Conservation (phyloP, 2,329 filamentous ascomycete species). For the Rachicladosporium sp. region DNA sequence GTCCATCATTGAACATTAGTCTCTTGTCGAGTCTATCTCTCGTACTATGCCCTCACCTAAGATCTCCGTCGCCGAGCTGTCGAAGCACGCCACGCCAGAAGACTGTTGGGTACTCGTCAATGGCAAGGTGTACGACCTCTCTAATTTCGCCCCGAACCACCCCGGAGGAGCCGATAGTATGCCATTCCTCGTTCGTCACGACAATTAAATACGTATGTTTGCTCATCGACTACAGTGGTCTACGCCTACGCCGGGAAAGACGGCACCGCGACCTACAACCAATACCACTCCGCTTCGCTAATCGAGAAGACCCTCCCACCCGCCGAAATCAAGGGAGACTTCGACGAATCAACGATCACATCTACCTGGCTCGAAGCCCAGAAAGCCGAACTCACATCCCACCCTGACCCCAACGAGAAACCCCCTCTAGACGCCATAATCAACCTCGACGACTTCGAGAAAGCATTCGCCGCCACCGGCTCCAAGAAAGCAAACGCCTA, state of each 20-base stretch:
- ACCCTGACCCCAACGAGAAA: slow-evolving; percentile 23
- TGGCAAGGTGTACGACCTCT: slow-evolving; percentile 55
- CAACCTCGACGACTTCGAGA: slow-evolving; percentile 36
- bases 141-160: slow-evolving; percentile 52
- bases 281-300: slow-evolving; percentile 36
- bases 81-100: slow-evolving; percentile 21
- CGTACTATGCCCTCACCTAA: slow-evolving; percentile 3
- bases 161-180: slow-evolving; percentile 46
- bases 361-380: slow-evolving; percentile 20
- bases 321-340: slow-evolving; percentile 28
- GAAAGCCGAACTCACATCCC: slow-evolving; percentile 14
- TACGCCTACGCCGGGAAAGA: slow-evolving; percentile 42
- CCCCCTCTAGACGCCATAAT: slow-evolving; percentile 36
- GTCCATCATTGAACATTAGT: too few relatives aligned
- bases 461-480: slow-evolving; percentile 25
- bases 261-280: slow-evolving; percentile 42
- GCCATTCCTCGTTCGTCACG: not conserved
- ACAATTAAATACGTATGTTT: not conserved
- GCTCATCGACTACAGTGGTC: slow-evolving; percentile 26
- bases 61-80: slow-evolving; percentile 19
- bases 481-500: slow-evolving; percentile 30
- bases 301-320: slow-evolving; percentile 31
- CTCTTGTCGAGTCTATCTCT: too few relatives aligned
- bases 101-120: slow-evolving; percentile 56
- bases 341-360: slow-evolving; percentile 21